Base-by-base conservation (phyloP, 768 basidiomycete genomes). In the Melanogaster broomeanus region DNA sequence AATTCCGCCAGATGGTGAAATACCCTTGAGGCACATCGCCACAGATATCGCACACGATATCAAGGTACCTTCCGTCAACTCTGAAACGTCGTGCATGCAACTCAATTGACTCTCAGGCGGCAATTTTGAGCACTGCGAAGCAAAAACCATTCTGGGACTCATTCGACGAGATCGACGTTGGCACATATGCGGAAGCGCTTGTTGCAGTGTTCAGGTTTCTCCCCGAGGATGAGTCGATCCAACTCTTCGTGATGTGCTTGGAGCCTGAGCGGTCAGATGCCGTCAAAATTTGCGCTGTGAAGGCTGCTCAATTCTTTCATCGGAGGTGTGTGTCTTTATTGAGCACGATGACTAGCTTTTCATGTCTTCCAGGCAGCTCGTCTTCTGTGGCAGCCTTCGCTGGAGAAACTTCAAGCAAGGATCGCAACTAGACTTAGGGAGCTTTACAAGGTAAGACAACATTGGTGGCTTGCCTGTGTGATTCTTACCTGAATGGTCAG, bases 201-300 rank as follows among this genome's bases (percentile, higher is more conserved):
- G 86, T 86, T 2, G 78, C 81, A 2, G 66, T 92, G 10, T 93
- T 80, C 65, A 81, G 89, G 13, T 89, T 87, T 58, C 65, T 90
- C 19, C 79, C 87, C 0, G 71, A 76, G 38, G 79, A 83, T 39
- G 86, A 90, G 34, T 76, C 82, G 3, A 42, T 84, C 7, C 74
- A 75, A 0, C 61, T 92, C 6, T 89, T 93, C 62, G 61, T 72
- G 19, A 73, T 74, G 13, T 89, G 90, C 55, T 64, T 92, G 37
- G 83, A 87, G 49, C 82, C 90, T 9, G 88, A 91, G 59, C 80
- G 87, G 27, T 87, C 89, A 1, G 88, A 92, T 22, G 86, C 87
- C 2, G 82, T 90, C 58, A 93, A 93, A 73, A 81, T 87, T 11
- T 82, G 82, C 51, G 92, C 79, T 2, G 75, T 93, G 48, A 83